Base-by-base conservation (phyloP, 352 stramenopile genomes). In the Plasmopara viticola region DNA sequence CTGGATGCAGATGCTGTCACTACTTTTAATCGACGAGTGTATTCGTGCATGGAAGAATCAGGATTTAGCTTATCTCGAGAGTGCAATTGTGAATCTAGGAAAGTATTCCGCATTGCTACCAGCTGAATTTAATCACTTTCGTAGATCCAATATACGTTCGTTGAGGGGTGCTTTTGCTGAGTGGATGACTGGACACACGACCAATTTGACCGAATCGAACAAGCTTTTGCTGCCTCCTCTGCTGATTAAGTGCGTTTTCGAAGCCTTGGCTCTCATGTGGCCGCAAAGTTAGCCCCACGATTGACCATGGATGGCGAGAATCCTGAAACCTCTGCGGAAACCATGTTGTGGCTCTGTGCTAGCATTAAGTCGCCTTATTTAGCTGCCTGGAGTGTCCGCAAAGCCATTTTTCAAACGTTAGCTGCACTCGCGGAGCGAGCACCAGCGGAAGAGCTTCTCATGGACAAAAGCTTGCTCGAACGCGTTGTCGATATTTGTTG, bases 21-120 rank as follows among this genome's bases (percentile, higher is more conserved):
- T 41, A 8, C 51, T 90, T 30, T 55, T 90, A 17, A 14, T 78
- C n/a, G 58, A 72, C 5, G 82, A 92, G 44, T 77, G 69, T 58
- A 62, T 74, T 55, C 77, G 82, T 2, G 78, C 77, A 13, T 82
- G 67, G 66, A 76, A 70, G 41, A 83, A 84, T 51, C 53, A 68
- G 8, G 79, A 92, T 38, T 60, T 85, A 15, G 66, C 70, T 31
- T 92, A 92, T 33, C 60, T 90, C 9, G 82, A 92, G 39, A 87
- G 74, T 43, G 75, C 69, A 2, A 60, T 92, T 17, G 34, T 66
- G 10, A 84, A 70, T 40, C 49, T 92, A 15, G 72, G 70, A 1
- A 69, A 54, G 17, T 69, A 90, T 29, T 70, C 75, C 12, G 51
- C 62, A 5, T 56, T 67, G 20, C 42, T 85, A 37, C 54, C 66